Evolutionary conservation across 805 yeast species (phyloP), one percentile per base, ranked within the genome.

Genomic region (Yarrowia hollandica): DNA sequence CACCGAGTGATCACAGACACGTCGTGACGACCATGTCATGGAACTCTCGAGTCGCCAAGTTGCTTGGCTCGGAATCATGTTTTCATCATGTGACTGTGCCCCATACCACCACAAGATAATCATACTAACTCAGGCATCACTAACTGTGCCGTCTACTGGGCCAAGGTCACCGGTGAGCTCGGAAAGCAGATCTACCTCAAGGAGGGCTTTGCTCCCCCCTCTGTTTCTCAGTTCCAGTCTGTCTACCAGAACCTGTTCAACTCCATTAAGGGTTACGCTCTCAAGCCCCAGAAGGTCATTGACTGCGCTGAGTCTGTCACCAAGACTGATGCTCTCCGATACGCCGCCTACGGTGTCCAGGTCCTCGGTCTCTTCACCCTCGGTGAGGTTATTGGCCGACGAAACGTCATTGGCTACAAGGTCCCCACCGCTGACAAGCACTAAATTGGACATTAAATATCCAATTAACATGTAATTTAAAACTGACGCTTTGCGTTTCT

Each of bases 351-450:
- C 75, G 84, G 83, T 66, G 76, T 90, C 66, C 99, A 94, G 77
- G 76, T 92, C 60, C 78, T 88, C 65, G 99, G 97, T 64, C 81
- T 91, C 72, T 94, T 90, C 76, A 83, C 97, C 23, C 79, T 92
- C 46, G 99, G 99, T 72, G 99, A 94, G 81, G 83, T 91, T 67
- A 80, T 94, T 70, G 99, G 99, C 71, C 90, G 98, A 81, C 87
- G 98, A 80, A 83, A 88, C 69, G 68, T 94, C 62, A 88, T 90
- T 70, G 97, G 97, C 66, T 92, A 94, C 80, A 41, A 55, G 39
- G 50, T 39, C 31, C 59, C 59, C 33, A 15, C 48, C 10, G 59
- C 48, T 28, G 38, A 55, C 38, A 28, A 55, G 42, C 58, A 52
- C 58, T 52, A 52, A 15, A 35, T 52, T 52, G 55, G 30, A 16